Evolutionary conservation across 2,329 filamentous ascomycete species (phyloP), one percentile per base, ranked within the genome.

Genomic region (Scedosporium dehoogii): DNA sequence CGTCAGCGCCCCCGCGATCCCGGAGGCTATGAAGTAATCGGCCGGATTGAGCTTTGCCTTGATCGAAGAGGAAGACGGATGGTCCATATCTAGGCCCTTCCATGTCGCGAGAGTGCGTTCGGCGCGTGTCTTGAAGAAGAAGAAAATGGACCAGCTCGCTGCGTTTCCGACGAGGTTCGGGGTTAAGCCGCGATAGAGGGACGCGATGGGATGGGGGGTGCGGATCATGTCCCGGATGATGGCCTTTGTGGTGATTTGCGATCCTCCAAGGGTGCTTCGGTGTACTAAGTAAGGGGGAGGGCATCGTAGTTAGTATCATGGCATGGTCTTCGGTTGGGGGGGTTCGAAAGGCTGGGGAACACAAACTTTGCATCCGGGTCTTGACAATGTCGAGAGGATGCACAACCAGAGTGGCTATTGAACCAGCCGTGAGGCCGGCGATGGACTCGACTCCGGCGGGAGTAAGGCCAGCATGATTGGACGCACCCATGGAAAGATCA

Each of bases 331-430:
- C 18, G 7, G 3, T 27, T n/a, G 21, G 14, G 25, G 12, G 16
- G 33, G n/a, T n/a, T n/a, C 27, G n/a, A 23, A 44, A 12, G 27
- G 5, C 12, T 6, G n/a, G 18, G 41, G 59, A 7, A 23, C 46
- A 71, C 78, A 63, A 78, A 92, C 90, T 87, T 78, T 99, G 94
- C 72, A 99, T 86, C 66, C 94, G 89, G 65, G 93, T 97, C 81
- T 99, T 99, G 73, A 97, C 87, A 66, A 99, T 87, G 76, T 99
- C 94, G 64, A 99, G 85, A 38, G 94, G 94, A 73, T 97, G 93
- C 60, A 94, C 89, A 63, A 86, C 87, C 58, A 97, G 81, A 25
- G 94, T 97, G 61, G 92, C 89, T 68, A 92, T 83, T 63, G 91
- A 83, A 65, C 94, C 94, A 64, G 94, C 94, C 66, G 88, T 89